Evolutionary conservation across 495 filamentous ascomycete species (phyloP), one percentile per base, ranked within the genome.

Genomic region (Aspergillus haitiensis): DNA sequence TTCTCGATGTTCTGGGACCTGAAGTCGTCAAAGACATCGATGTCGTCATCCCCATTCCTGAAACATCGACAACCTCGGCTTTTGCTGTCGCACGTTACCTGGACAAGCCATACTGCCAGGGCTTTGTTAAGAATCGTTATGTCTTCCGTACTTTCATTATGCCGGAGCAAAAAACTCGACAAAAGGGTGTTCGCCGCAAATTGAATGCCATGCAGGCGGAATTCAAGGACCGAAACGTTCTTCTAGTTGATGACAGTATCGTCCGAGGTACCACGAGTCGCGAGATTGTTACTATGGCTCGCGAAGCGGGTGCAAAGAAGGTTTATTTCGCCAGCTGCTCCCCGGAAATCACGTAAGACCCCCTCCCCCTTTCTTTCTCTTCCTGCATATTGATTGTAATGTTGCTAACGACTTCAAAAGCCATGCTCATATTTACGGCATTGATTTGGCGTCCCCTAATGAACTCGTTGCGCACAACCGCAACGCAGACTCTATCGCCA

Each of bases 111-210:
- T 95, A 91, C 70, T 89, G 84, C 59, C 90, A 91, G 64, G 90
- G 84, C 10, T 93, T 97, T 63, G 87, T 96, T 59, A 97, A 97
- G 82, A 97, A 97, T 74, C 85, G 93, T 51, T 98, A 97, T 72
- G 90, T 98, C 50, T 95, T 93, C 81, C 87, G 93, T 37, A 97
- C 93, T 0, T 97, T 97, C 72, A 97, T 97, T 70, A 92, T 96
- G 88, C 92, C 92, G 8, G 88, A 86, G 35, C 93, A 97, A 70
- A 86, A 87, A 65, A 84, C 87, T 21, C 82, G 94, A 6, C 87
- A 96, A 66, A 94, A 78, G 68, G 81, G 81, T 55, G 77, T 80
- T 10, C 76, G 77, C 40, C 75, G 76, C 42, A 79, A 80, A 74
- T 80, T 95, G 21, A 94, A 88, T 66, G 86, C 91, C 52, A 96